Percentiles rank a stretch among this genome's conserved stretches.
These are phyloP conservation scores for Serendipita sp. DNA, from an alignment of 768 basidiomycete genomes.

Conservation along the genomic window DNA sequence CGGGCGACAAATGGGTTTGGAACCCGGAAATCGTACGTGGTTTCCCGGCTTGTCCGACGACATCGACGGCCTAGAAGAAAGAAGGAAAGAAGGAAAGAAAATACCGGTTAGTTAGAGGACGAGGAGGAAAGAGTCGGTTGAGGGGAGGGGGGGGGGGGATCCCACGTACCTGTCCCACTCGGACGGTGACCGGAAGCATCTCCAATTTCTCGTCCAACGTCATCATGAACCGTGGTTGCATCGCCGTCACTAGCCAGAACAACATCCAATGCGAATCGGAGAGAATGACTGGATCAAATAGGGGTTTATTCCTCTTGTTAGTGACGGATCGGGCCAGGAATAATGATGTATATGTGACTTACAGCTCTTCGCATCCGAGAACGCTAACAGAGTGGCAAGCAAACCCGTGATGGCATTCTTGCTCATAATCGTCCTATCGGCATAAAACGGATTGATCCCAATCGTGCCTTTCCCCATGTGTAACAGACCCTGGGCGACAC, in stretches of 20 bases:
- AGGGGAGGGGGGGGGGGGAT: not conserved
- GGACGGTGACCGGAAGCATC: conserved; percentile 73
- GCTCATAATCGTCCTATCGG: conserved; percentile 79
- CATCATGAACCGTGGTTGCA: conserved; percentile 98
- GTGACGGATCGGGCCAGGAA: not conserved
- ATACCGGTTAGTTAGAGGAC: not conserved
- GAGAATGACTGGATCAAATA: conserved; percentile 51
- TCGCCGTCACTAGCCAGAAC: conserved; percentile 86
- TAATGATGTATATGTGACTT: conserved; percentile 22
- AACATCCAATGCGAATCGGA: conserved; percentile 99
- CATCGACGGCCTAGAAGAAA: conserved; percentile 65
- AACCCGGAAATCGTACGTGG: conserved; percentile 92
- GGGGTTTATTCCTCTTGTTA: not conserved
- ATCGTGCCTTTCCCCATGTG: conserved; percentile 99
- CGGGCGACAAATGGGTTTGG: conserved; percentile 96
- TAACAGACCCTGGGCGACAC: conserved; percentile 90
- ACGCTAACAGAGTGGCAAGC: conserved; percentile 73
- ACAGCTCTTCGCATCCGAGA: conserved; percentile 90
- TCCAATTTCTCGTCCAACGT: conserved; percentile 87
- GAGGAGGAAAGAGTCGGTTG: not conserved
- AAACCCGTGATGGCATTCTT: conserved; percentile 79
- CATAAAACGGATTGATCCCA: conserved; percentile 91
- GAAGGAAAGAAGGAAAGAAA: not conserved
- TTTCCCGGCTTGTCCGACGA: conserved; percentile 95
- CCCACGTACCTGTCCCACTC: conserved; percentile 67